Conservation (phyloP, 805 yeast genomes). For the Candida chauliodis region DNA sequence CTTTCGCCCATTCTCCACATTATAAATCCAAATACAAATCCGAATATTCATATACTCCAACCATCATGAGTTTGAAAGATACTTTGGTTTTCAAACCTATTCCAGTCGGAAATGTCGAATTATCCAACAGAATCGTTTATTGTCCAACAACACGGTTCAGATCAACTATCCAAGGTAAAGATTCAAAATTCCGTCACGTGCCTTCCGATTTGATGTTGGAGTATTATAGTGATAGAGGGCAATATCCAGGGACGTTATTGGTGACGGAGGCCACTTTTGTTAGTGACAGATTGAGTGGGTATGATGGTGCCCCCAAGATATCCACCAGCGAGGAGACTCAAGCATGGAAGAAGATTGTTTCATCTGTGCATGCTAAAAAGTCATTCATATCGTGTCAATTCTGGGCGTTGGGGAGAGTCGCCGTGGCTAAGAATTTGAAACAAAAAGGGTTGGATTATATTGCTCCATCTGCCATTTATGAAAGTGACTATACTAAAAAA, state of each 20-base stretch:
- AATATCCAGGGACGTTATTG: constrained; percentile 27
- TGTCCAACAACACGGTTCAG: constrained; percentile 28
- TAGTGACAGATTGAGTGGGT: constrained; percentile 37
- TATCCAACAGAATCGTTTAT: constrained; percentile 19
- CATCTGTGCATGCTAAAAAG: constrained; percentile 42
- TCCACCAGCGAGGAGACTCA: constrained; percentile 43
- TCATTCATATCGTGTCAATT: constrained; percentile 47
- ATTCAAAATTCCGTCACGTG: constrained; percentile 11
- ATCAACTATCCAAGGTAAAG: constrained; percentile 10
- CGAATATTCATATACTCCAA: too few relatives aligned
- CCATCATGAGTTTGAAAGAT: constrained; percentile 10
- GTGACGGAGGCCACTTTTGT: constrained; percentile 32
- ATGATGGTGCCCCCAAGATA: constrained; percentile 45
- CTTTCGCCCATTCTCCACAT: neutral
- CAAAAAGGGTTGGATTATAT: constrained; percentile 17
- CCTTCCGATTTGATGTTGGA: constrained; percentile 27
- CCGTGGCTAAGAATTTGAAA: constrained; percentile 20
- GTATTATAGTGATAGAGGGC: constrained; percentile 28
- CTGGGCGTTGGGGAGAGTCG: constrained; percentile 50
- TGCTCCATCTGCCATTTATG: constrained; percentile 15
- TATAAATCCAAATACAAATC: too few relatives aligned
- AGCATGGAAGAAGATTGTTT: constrained; percentile 48
- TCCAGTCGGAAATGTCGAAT: constrained; percentile 25
- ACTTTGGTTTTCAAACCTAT: constrained; percentile 28
- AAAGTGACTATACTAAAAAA: constrained; percentile 13